phyloP scores from a whole-genome alignment of 2,329 filamentous ascomycete genomes.

The Chaetomiaceae sp. region DNA sequence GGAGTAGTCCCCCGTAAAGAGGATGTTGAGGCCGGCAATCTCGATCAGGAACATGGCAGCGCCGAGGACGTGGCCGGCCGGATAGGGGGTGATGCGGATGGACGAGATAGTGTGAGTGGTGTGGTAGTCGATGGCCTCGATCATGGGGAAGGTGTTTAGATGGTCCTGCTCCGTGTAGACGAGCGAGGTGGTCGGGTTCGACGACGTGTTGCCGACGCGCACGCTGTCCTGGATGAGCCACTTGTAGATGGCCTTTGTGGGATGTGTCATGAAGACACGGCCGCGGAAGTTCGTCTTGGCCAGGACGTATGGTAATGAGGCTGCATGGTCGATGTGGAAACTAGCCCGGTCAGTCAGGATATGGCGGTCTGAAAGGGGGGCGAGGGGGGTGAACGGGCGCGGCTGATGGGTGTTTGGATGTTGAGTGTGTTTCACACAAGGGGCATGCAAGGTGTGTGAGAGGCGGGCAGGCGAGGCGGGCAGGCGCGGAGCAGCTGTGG shows the following conservation, averaged over 20 bases:
- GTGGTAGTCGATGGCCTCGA: conserved; percentile 97
- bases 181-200: conserved; percentile 61
- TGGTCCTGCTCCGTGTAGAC: conserved; percentile 96
- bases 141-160: conserved; percentile 84
- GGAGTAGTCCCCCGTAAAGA: conserved; percentile 98
- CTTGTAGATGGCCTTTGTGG: conserved; percentile 99
- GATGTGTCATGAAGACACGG: conserved; percentile 97
- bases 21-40: conserved; percentile 91
- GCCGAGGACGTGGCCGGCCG: conserved; percentile 94
- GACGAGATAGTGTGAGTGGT: conserved; percentile 96
- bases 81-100: conserved; percentile 94
- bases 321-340: conserved; percentile 98
- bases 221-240: conserved; percentile 98
- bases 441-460: conserved; percentile 11
- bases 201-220: conserved; percentile 71
- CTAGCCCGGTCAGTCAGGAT: conserved; percentile 42
- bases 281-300: conserved; percentile 98
- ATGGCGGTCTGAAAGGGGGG: neutral
- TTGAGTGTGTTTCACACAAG: conserved; percentile 11
- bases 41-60: conserved; percentile 98
- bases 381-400: too few species aligned
- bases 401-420: neutral
- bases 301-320: conserved; percentile 93
- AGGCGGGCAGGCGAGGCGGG: conserved; percentile 11
- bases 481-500: conserved; percentile 14